A percentile compares a stretch with the other conserved stretches of the same genome.
Evolutionary conservation across 495 filamentous ascomycete genomes (phyloP).

Genomic region (Stereocaulon alpinum): DNA sequence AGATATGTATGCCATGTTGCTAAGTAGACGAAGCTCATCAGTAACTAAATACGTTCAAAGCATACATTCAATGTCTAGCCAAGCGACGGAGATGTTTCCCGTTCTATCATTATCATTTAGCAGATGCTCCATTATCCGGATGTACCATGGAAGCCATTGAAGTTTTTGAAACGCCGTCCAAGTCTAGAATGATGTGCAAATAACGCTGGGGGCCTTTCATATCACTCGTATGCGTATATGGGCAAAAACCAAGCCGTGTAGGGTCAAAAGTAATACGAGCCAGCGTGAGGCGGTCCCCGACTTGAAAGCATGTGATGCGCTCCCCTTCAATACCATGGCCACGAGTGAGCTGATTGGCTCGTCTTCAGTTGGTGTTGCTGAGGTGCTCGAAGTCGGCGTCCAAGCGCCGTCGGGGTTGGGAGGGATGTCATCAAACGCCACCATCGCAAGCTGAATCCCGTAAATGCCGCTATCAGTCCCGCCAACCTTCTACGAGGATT

Average conservation of each 20-base stretch:
- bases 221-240: too few species aligned
- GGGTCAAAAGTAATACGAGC: not conserved
- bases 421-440: constrained; percentile 19
- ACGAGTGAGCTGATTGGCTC: not conserved
- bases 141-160: too few species aligned
- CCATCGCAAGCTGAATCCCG: constrained; percentile 15
- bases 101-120: too few species aligned
- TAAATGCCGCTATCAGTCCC: constrained; percentile 16
- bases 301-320: not conserved
- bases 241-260: not conserved
- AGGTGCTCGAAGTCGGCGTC: not conserved
- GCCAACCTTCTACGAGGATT: constrained; percentile 8
- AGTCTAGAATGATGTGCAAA: too few species aligned
- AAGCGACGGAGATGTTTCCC: too few species aligned
- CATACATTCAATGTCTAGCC: too few species aligned
- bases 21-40: too few species aligned
- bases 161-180: too few species aligned
- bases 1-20: too few species aligned
- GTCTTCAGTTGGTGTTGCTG: not conserved
- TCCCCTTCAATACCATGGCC: not conserved
- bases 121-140: too few species aligned
- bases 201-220: too few species aligned
- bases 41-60: too few species aligned
- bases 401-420: not conserved
- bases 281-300: not conserved